Conservation (phyloP, 306 rosid species). For the Lotus japonicus region DNA sequence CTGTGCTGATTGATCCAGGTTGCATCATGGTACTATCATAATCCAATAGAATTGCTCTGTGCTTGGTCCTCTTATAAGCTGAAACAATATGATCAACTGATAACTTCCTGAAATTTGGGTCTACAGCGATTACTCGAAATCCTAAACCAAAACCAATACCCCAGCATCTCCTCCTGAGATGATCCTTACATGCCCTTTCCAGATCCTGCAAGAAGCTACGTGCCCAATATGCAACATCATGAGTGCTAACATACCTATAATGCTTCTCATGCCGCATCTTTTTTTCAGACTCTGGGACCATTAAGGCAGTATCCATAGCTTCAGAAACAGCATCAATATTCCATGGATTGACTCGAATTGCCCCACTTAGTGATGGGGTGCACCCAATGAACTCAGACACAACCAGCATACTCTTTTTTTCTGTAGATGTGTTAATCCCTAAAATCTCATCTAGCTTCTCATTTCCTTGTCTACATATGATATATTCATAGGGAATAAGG, state of each 20-base stretch:
- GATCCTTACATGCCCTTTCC: constrained; percentile 80
- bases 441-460: constrained; percentile 42
- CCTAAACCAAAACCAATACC: constrained; percentile 73
- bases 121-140: constrained; percentile 70
- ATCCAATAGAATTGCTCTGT: constrained; percentile 76
- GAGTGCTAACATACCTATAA: constrained; percentile 70
- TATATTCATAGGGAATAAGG: constrained; percentile 79
- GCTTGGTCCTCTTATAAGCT: constrained; percentile 56
- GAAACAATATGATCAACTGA: constrained; percentile 52
- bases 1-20: too few species aligned
- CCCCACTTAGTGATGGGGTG: constrained; percentile 89
- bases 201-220: constrained; percentile 72
- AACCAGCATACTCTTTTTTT: constrained; percentile 69
- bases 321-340: constrained; percentile 71
- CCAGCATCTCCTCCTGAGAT: constrained; percentile 72
- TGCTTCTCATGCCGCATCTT: constrained; percentile 77
- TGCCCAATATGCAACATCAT: constrained; percentile 89
- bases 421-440: constrained; percentile 37
- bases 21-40: constrained; percentile 48
- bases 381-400: constrained; percentile 92
- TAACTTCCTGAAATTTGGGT: constrained; percentile 66
- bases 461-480: constrained; percentile 75
- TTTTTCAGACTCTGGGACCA: constrained; percentile 59
- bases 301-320: constrained; percentile 61
- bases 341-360: constrained; percentile 91